Base-by-base conservation (phyloP, 2,329 filamentous ascomycete species). In the Curvularia sp. region DNA sequence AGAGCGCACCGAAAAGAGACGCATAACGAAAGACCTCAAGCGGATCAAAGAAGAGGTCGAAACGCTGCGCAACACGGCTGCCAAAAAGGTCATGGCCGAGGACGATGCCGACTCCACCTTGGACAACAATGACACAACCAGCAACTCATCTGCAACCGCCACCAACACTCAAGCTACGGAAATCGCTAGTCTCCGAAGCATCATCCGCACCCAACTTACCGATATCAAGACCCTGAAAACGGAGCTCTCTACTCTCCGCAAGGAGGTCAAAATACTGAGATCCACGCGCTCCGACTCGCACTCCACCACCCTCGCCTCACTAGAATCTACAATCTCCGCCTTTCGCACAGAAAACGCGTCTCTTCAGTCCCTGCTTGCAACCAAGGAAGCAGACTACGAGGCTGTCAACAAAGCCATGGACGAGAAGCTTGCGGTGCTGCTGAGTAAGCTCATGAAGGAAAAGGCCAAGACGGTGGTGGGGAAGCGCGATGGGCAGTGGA, bases 401-500 rank as follows among this genome's bases (percentile, higher is more conserved):
- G 70, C 72, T 19, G 49, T 74, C 25, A 76, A 76, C 47, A 63
- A 66, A 19, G 68, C 67, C 19, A 70, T 77, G 69, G 74, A 77
- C 41, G 71, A 75, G 61, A 69, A 70, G 25, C 61, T 77, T 2
- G 69, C 74, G 1, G 46, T 49, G 1, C 51, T 74, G 50, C 43
- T 77, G 0, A 71, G 65, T 27, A 71, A 68, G 46, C 30, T 73
- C 15, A 59, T 75, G 49, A 76, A 75, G 34, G 71, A 76, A 32
- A 68, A 71, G 18, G 65, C 74, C 7, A 70, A 67, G 51, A 67
- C 57, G 0, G 69, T 72, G 0, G 69, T 77, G 1, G 66, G 67
- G 2, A 71, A 70, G 50, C 57, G 74, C 10, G 74, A 77, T 49
- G 72, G 67, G 7, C 72, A 76, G 61, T 77, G 74, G 74, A 66